Evolutionary conservation across 2,329 filamentous ascomycete genomes (phyloP), one percentile per base, ranked within the genome.

Genomic region (Aureobasidium sp.): DNA sequence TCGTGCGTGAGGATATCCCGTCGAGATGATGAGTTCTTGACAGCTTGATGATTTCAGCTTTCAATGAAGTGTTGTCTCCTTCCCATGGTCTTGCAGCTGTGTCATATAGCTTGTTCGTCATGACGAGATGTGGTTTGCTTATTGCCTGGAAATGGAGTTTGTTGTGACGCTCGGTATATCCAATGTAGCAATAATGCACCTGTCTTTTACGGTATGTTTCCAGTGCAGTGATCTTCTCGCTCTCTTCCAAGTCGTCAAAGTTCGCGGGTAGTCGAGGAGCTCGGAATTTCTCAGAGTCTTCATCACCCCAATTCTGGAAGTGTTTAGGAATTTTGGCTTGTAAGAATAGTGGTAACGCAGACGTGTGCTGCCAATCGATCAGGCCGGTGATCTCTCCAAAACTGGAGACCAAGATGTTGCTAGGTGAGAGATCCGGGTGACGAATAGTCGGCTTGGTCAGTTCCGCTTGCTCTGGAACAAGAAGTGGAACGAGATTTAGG

Each of bases 331-430:
- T 79, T 3, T 76, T 73, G 55, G 73, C 69, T 40, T 75, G 64
- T 8, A 82, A 71, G 64, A 80, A 78, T 13, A 77, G 75, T 8
- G 78, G 79, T 27, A 81, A 72, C 48, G 77, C 69, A 7, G 74
- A 50, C 48, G 72, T 70, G 68, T 81, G 76, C 68, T 82, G 78
- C 79, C 78, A 82, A 66, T 83, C 79, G 25, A 82, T 79, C 1
- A 82, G 67, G 36, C 77, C 71, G 23, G 73, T 72, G 27, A 82
- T 76, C 10, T 75, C 74, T 18, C 29, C 58, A 15, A 23, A 10
- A 8, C 75, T 69, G 31, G 70, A 16, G 13, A 40, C 13, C 4
- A 40, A 40, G 38, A 40, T 40, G 38, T 40, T 10, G 38, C 38
- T 40, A 16, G 38, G 38, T 9, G 38, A 40, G 13, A 40, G 38